Evolutionary conservation across 768 basidiomycete species (phyloP).

Genomic region (Macrolepiota dolichaula): DNA sequence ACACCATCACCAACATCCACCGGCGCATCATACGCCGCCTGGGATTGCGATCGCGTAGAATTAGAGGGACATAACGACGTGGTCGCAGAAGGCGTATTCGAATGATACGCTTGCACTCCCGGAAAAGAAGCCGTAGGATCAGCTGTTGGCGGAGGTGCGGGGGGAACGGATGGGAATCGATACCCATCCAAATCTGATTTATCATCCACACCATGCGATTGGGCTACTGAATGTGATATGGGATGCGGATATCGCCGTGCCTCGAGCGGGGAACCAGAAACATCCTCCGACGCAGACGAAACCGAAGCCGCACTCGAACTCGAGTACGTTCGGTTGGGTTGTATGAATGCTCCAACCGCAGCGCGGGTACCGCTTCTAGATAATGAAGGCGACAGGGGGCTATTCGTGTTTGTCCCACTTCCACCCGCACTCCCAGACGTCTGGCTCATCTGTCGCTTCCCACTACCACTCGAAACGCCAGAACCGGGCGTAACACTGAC

Average conservation of each 20-base stretch:
- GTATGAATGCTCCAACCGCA: no score
- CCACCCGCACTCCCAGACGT: conserved; percentile 4
- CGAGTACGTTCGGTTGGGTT: background rate
- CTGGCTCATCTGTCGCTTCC: background rate
- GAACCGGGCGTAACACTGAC: background rate
- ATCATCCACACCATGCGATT: background rate
- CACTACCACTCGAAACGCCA: background rate
- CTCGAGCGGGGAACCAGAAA: background rate
- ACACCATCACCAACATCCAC: no score
- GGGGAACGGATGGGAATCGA: background rate
- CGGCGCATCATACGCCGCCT: background rate
- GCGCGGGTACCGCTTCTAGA: background rate
- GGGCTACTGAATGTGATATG: background rate
- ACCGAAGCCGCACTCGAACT: background rate
- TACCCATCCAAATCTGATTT: background rate
- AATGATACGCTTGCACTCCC: background rate
- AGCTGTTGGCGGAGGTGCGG: background rate
- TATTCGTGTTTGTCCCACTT: background rate
- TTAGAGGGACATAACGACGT: background rate
- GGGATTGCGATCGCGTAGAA: background rate
- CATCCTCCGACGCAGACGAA: background rate
- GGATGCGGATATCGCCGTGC: background rate
- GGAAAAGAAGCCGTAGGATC: background rate
- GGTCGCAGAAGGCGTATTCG: background rate
- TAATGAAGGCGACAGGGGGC: background rate